Percentiles rank a stretch among this genome's conserved stretches.
Conservation (phyloP, 352 stramenopile species). For the Phytophthora idaei region DNA sequence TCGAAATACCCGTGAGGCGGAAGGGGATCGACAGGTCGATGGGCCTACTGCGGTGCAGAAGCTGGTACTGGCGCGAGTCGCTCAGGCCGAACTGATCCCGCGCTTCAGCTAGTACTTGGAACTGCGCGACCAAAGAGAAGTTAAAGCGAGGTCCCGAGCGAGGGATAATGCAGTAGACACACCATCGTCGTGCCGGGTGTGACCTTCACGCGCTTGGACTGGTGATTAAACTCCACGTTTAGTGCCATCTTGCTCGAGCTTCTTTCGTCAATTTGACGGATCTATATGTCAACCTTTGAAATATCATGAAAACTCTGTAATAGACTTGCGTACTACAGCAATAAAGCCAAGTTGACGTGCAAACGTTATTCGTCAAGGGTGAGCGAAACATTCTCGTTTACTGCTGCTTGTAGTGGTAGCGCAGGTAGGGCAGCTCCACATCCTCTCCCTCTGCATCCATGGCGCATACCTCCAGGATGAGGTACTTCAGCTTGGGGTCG, state of each 20-base stretch:
- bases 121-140: slow-evolving; percentile 37
- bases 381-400: not conserved
- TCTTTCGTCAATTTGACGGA: not conserved
- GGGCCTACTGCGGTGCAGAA: slow-evolving; percentile 64
- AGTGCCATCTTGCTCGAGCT: slow-evolving; percentile 57
- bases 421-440: slow-evolving; percentile 96
- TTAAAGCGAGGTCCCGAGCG: not conserved
- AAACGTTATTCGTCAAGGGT: not conserved
- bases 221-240: slow-evolving; percentile 73
- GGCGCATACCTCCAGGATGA: slow-evolving; percentile 97
- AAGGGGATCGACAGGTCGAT: slow-evolving; percentile 87
- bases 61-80: slow-evolving; percentile 51
- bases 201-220: slow-evolving; percentile 78
- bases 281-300: slow-evolving; percentile 1
- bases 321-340: not conserved
- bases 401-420: slow-evolving; percentile 81
- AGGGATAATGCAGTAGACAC: not conserved
- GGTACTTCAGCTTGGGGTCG: slow-evolving; percentile 94
- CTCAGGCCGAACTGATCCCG: slow-evolving; percentile 59
- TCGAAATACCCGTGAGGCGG: slow-evolving; percentile 84
- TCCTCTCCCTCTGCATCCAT: slow-evolving; percentile 96
- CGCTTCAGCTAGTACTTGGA: slow-evolving; percentile 74
- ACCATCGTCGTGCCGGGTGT: slow-evolving; percentile 82
- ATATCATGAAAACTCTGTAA: slow-evolving; percentile 14
- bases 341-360: slow-evolving; percentile 11